A percentile compares a stretch with the other conserved stretches of the same genome.
These are phyloP conservation scores for Claviceps spartinae DNA, from an alignment of 2,329 filamentous ascomycete species.

Conservation along the genomic window DNA sequence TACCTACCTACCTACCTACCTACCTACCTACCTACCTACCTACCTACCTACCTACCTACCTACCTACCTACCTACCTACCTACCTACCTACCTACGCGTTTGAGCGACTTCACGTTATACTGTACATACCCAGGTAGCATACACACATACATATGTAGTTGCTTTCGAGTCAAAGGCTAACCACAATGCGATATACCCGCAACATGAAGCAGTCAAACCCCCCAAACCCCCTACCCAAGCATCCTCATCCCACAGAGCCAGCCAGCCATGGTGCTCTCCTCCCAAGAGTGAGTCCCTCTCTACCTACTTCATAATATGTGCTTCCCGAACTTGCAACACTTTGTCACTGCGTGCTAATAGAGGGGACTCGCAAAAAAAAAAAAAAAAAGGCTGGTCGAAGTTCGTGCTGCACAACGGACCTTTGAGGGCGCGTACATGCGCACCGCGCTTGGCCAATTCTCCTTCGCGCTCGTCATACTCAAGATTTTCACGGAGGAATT, in stretches of 20 bases:
- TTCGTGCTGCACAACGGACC: slow-evolving; percentile 86
- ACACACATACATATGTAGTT: too few species aligned
- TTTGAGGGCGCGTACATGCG: slow-evolving; percentile 96
- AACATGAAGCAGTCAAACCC: slow-evolving; percentile 40
- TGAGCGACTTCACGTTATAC: too few species aligned
- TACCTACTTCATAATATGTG: not conserved
- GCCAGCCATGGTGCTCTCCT: slow-evolving; percentile 61
- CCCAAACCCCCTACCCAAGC: slow-evolving; percentile 62
- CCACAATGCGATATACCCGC: too few species aligned
- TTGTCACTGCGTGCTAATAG: not conserved
- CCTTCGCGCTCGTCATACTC: slow-evolving; percentile 75
- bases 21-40: too few species aligned
- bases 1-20: too few species aligned
- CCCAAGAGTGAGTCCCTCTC: slow-evolving; percentile 47
- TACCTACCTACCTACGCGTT: too few species aligned
- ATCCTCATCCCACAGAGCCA: slow-evolving; percentile 74
- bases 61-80: too few species aligned
- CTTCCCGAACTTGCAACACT: slow-evolving; percentile 7
- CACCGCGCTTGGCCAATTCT: slow-evolving; percentile 88
- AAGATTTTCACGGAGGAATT: slow-evolving; percentile 97
- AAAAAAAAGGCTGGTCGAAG: slow-evolving; percentile 59
- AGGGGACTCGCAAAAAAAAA: not conserved
- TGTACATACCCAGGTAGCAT: too few species aligned
- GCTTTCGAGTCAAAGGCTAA: too few species aligned
- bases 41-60: too few species aligned